Evolutionary conservation across 2,329 filamentous ascomycete genomes (phyloP).

Genomic region (Colletotrichum cordylinicola): DNA sequence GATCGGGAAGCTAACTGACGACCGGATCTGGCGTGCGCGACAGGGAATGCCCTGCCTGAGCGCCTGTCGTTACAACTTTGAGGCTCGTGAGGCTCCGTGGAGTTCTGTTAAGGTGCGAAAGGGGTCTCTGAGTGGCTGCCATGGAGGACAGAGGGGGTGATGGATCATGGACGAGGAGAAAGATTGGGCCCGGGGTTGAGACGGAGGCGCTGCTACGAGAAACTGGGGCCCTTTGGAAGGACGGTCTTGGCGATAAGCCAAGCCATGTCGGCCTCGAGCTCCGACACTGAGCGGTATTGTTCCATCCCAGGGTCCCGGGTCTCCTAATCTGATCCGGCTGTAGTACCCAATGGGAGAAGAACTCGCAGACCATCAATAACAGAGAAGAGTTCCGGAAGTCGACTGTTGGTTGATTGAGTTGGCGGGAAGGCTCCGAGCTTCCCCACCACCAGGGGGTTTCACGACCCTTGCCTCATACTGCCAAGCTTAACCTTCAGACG

Average conservation of each 20-base stretch:
- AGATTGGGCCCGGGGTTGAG: background rate
- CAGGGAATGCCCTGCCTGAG: background rate
- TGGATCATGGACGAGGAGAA: background rate
- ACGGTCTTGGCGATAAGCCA: background rate
- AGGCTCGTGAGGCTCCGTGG: constrained; percentile 4
- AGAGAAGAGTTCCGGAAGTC: background rate
- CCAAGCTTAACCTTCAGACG: constrained; percentile 21
- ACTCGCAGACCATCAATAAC: background rate
- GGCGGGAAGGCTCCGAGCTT: constrained; percentile 12
- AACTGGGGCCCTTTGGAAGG: background rate
- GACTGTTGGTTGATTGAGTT: background rate
- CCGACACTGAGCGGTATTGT: background rate
- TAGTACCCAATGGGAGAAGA: background rate
- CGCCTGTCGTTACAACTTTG: constrained; percentile 1
- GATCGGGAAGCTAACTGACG: background rate
- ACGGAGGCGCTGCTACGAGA: background rate
- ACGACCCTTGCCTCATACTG: constrained; percentile 19
- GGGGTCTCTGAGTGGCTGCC: background rate
- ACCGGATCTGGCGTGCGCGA: background rate
- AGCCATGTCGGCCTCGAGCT: background rate
- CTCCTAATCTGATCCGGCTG: background rate
- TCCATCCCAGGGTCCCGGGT: background rate
- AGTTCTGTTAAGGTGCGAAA: background rate
- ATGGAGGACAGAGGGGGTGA: background rate
- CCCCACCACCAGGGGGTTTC: constrained; percentile 15